phyloP scores from a whole-genome alignment of 768 basidiomycete species.

The Suillus hirtellus region DNA sequence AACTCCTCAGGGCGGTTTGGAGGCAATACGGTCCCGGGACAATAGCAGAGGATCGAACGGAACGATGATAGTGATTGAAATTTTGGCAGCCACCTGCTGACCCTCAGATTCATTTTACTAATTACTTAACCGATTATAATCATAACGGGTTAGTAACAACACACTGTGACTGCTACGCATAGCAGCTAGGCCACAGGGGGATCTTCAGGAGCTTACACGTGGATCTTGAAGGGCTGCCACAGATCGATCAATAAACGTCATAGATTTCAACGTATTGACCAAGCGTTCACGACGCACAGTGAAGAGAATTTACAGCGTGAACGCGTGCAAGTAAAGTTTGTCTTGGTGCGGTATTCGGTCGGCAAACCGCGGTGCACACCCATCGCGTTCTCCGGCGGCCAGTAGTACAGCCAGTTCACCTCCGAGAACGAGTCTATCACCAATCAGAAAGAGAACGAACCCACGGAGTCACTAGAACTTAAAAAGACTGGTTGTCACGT shows the following conservation, averaged over 20 bases:
- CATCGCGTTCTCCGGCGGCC: background rate
- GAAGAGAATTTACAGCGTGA: background rate
- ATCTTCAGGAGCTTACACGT: background rate
- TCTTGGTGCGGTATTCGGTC: too few species aligned
- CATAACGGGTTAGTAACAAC: too few species aligned
- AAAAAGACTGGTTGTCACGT: too few species aligned
- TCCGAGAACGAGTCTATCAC: background rate
- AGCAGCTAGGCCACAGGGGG: background rate
- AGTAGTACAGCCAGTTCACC: background rate
- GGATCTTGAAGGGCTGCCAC: conserved; percentile 5
- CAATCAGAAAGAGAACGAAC: background rate
- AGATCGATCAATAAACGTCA: conserved; percentile 1
- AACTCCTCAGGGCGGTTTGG: too few species aligned
- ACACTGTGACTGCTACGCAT: background rate
- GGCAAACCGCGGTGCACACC: background rate
- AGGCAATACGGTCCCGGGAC: too few species aligned
- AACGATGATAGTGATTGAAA: too few species aligned
- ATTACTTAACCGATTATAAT: too few species aligned
- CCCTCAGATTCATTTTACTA: too few species aligned
- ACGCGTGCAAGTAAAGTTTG: background rate
- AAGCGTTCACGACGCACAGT: background rate
- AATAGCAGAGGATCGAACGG: too few species aligned
- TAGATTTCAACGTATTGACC: background rate
- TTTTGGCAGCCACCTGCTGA: too few species aligned
- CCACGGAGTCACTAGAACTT: too few species aligned